Conservation (phyloP, 306 rosid species). For the Cajanus cajan region DNA sequence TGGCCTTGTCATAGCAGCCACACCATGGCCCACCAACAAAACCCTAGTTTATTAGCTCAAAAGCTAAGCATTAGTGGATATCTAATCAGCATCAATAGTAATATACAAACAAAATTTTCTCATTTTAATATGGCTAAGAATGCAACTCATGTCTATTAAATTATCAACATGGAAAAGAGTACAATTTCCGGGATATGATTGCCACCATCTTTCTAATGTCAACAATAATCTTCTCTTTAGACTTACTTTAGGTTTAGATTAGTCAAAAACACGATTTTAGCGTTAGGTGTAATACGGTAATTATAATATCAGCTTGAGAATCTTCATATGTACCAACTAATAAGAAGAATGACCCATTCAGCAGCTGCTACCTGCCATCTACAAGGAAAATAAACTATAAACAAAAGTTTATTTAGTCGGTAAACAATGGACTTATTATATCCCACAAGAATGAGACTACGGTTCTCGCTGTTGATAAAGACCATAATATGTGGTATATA, state of each 20-base stretch:
- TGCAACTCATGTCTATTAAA: slow-evolving; percentile 19
- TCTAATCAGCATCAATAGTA: slow-evolving; percentile 38
- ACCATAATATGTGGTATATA: no score
- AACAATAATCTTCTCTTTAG: slow-evolving; percentile 36
- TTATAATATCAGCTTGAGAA: slow-evolving; percentile 1
- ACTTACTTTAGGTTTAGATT: slow-evolving; percentile 27
- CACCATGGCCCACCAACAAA: slow-evolving; percentile 26
- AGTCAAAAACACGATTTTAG: slow-evolving; percentile 33
- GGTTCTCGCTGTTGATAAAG: no score
- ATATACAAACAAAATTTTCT: not conserved
- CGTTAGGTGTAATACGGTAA: slow-evolving; percentile 36
- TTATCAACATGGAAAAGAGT: not conserved
- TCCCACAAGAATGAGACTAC: no score
- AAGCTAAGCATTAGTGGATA: slow-evolving; percentile 41
- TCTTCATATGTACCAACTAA: slow-evolving; percentile 26
- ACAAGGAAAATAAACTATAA: not conserved
- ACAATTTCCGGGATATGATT: slow-evolving; percentile 29
- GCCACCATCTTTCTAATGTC: slow-evolving; percentile 33
- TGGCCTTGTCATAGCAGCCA: slow-evolving; percentile 17
- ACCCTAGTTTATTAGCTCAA: slow-evolving; percentile 25
- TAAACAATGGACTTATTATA: no score
- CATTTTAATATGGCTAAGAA: slow-evolving; percentile 13
- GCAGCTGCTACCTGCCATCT: not conserved
- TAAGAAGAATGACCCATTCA: slow-evolving; percentile 28
- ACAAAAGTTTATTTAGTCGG: no score